Conservation (phyloP, 495 filamentous ascomycete species). For the Thermochaetoides thermophila region DNA sequence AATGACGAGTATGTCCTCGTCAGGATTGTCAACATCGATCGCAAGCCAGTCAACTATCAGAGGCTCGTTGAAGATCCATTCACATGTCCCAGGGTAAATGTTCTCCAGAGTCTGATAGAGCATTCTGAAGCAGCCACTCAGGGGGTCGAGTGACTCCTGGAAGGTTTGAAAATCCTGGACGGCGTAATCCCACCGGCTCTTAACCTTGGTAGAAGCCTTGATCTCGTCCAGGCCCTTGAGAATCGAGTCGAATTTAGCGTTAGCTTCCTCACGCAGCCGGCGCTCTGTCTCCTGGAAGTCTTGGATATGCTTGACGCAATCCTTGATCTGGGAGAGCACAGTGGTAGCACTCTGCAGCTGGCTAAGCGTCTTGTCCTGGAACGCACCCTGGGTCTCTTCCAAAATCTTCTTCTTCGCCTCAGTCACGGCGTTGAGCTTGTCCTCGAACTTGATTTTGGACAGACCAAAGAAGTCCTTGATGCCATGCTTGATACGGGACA, state of each 20-base stretch:
- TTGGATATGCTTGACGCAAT: slow-evolving; percentile 8
- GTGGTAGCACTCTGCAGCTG: slow-evolving; percentile 8
- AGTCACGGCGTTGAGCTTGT: slow-evolving; percentile 9
- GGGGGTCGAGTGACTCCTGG: slow-evolving; percentile 4
- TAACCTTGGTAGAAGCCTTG: slow-evolving; percentile 10
- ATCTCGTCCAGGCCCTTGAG: slow-evolving; percentile 12
- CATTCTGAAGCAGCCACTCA: slow-evolving; percentile 1
- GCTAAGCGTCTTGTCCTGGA: slow-evolving; percentile 15
- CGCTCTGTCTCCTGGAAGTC: slow-evolving; percentile 9
- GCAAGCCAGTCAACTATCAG: too few relatives aligned
- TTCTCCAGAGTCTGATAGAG: slow-evolving; percentile 8
- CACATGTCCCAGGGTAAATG: slow-evolving; percentile 8
- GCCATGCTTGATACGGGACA: slow-evolving; percentile 12
- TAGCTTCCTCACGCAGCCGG: slow-evolving; percentile 7
- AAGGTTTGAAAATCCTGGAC: slow-evolving; percentile 10
- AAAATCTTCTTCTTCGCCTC: slow-evolving; percentile 13
- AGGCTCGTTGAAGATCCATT: slow-evolving; percentile 9
- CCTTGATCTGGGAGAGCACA: slow-evolving; percentile 8
- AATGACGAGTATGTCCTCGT: slow-evolving; percentile 6
- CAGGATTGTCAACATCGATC: too few relatives aligned
- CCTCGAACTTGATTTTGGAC: slow-evolving; percentile 14
- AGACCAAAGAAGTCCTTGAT: slow-evolving; percentile 17
- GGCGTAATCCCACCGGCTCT: slow-evolving; percentile 16
- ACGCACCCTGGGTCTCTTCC: slow-evolving; percentile 15
- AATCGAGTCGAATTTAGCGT: slow-evolving; percentile 5